phyloP scores from a whole-genome alignment of 768 basidiomycete genomes.

The Lactarius tabidus region DNA sequence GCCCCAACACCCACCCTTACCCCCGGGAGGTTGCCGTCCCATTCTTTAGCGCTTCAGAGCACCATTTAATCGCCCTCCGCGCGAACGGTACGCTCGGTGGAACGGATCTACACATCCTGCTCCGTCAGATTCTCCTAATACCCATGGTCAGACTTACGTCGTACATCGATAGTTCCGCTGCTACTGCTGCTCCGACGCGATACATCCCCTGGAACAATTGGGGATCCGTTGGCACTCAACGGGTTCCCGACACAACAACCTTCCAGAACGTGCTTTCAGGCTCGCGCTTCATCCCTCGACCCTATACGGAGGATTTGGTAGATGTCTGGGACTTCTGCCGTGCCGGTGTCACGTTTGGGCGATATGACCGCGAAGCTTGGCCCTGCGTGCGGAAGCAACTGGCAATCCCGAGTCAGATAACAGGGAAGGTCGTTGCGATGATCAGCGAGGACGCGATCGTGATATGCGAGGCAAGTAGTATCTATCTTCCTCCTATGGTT shows the following conservation, averaged over 20 bases:
- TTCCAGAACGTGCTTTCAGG: not conserved
- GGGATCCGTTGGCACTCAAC: not conserved
- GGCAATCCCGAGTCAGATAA: not conserved
- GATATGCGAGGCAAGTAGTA: slow-evolving; percentile 7
- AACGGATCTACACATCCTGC: not conserved
- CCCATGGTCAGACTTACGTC: not conserved
- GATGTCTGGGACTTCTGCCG: slow-evolving; percentile 8
- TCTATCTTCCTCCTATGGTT: not conserved
- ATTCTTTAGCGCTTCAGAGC: slow-evolving; percentile 1
- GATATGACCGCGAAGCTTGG: not conserved
- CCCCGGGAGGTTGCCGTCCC: slow-evolving; percentile 5
- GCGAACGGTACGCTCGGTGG: not conserved
- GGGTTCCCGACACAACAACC: not conserved
- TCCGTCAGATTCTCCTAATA: slow-evolving; percentile 5
- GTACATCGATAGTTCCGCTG: not conserved
- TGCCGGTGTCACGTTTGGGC: not conserved
- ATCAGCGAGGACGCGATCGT: slow-evolving; percentile 19
- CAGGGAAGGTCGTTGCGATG: not conserved
- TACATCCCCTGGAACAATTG: slow-evolving; percentile 14
- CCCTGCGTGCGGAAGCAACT: not conserved
- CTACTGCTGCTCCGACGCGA: not conserved
- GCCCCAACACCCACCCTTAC: slow-evolving; percentile 4
- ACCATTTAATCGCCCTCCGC: slow-evolving; percentile 10
- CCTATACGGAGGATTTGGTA: not conserved
- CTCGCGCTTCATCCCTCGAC: slow-evolving; percentile 1